Conservation (phyloP, 768 basidiomycete species). For the Boletus reticulatus region DNA sequence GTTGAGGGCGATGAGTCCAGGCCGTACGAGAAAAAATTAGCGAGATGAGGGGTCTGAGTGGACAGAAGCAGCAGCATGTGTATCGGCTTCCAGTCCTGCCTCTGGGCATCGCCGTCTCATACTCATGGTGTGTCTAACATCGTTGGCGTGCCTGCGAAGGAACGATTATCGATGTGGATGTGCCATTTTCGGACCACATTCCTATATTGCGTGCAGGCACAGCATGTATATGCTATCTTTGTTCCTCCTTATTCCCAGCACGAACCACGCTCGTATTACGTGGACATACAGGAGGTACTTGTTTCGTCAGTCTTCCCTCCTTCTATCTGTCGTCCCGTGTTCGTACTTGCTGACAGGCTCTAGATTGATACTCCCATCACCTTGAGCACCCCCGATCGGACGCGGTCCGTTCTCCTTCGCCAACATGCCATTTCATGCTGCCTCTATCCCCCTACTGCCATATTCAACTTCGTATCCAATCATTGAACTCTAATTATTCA, state of each 20-base stretch:
- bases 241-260: constrained; percentile 17
- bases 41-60: constrained; percentile 31
- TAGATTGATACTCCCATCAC: constrained; percentile 12
- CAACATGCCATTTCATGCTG: constrained; percentile 9
- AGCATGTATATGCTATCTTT: constrained; percentile 25
- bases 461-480: constrained; percentile 22
- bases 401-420: constrained; percentile 1
- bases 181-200: constrained; percentile 12
- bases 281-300: constrained; percentile 15
- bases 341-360: constrained; percentile 14
- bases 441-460: constrained; percentile 5
- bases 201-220: constrained; percentile 14
- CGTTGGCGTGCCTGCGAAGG: constrained; percentile 14
- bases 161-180: constrained; percentile 15
- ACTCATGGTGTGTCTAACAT: constrained; percentile 7
- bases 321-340: constrained; percentile 9
- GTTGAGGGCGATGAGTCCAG: constrained; percentile 8
- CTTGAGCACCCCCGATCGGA: neutral
- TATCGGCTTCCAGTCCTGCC: constrained; percentile 26
- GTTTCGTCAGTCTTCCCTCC: constrained; percentile 12
- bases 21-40: constrained; percentile 17
- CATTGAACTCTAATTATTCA: constrained; percentile 24
- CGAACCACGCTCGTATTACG: constrained; percentile 19
- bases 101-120: constrained; percentile 22
- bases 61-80: constrained; percentile 26